Evolutionary conservation across 2,329 filamentous ascomycete genomes (phyloP), one percentile per base, ranked within the genome.

Genomic region (Exophiala lecanii-corni): DNA sequence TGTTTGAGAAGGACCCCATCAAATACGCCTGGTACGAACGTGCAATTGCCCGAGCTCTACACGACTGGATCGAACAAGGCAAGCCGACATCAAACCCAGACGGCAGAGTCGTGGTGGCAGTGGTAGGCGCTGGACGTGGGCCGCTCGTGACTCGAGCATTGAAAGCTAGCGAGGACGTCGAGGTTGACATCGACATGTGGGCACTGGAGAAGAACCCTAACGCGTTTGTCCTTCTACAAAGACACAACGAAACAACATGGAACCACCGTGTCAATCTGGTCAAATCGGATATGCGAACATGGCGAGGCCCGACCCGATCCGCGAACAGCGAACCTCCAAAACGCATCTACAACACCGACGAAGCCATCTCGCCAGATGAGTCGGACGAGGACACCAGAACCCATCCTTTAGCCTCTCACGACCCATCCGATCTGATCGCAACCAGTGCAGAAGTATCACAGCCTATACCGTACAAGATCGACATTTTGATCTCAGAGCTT

Each of bases 141-240:
- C 92, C 92, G 3, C 75, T 98, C 1, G 89, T 98, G 10, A 92
- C 88, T 1, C 79, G 92, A 36, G 88, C 88, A 1, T 69, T 98
- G 18, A 80, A 80, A 47, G 94, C 92, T 9, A 91, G 88, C 56
- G 74, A 81, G 49, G 75, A 72, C 12, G 84, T 88, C 1, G 82
- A 83, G 2, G 82, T 96, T 3, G 73, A 80, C 15, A 84, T 97
- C 38, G 82, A 89, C 55, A 76, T 94, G 34, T 97, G 89, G 81
- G 92, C 54, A 0, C 80, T 98, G 3, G 92, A 98, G 67, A 98
- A 98, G 75, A 98, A 98, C 65, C 92, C 88, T 3, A 97, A 98
- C 59, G 92, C 92, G 1, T 97, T 91, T 61, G 89, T 98, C 5
- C 82, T 96, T 53, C 78, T 98, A 2, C 81, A 95, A 49, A 78